These are phyloP conservation scores for Microsporum ferrugineum DNA, from an alignment of 2,329 filamentous ascomycete species.

Conservation along the genomic window DNA sequence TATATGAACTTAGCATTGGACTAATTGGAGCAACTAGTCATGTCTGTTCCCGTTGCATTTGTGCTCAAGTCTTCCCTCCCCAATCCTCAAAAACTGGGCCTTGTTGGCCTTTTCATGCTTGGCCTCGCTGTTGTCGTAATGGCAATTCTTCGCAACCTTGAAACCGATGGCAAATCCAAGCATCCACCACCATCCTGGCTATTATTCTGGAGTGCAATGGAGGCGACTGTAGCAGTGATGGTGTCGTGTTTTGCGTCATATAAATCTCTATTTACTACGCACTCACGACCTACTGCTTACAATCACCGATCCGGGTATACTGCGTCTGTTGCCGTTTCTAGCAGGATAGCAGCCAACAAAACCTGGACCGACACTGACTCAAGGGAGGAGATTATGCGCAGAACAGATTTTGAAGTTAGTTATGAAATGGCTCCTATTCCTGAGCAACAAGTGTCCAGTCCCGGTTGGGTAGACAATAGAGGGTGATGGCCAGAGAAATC, in stretches of 20 bases:
- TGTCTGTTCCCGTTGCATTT: constrained; percentile 10
- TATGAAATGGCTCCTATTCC: constrained; percentile 8
- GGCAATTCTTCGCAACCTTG: constrained; percentile 11
- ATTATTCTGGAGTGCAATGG: constrained; percentile 12
- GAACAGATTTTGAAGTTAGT: constrained; percentile 11
- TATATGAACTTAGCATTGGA: neutral
- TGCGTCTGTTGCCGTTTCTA: constrained; percentile 6
- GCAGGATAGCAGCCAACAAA: neutral
- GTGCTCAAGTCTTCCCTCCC: constrained; percentile 10
- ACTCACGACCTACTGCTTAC: constrained; percentile 5
- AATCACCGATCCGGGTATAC: neutral
- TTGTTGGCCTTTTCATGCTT: constrained; percentile 11
- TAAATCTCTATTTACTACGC: constrained; percentile 10
- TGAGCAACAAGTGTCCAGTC: neutral
- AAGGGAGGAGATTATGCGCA: constrained; percentile 10
- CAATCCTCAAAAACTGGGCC: constrained; percentile 8
- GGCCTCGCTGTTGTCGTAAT: constrained; percentile 10
- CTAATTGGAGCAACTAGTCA: constrained; percentile 2
- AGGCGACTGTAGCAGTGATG: constrained; percentile 11
- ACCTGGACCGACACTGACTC: constrained; percentile 10
- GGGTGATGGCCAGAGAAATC: neutral
- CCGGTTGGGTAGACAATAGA: neutral
- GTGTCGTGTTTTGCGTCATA: constrained; percentile 12
- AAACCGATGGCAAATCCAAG: constrained; percentile 7
- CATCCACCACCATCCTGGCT: constrained; percentile 11